These are phyloP conservation scores for Agroathelia rolfsii DNA, from an alignment of 1,284 basidiomycete genomes.

Conservation along the genomic window DNA sequence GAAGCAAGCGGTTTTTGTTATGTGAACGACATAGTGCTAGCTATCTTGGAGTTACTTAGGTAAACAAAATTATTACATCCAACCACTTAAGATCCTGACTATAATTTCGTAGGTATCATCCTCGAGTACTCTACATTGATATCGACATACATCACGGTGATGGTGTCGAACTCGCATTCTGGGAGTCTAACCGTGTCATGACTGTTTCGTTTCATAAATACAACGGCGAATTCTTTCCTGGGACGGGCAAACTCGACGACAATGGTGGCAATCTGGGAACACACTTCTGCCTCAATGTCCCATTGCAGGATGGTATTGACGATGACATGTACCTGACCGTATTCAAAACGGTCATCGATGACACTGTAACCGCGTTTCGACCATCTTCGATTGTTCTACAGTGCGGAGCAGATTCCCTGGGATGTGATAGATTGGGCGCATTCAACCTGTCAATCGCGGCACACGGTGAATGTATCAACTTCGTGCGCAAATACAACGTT, in stretches of 20 bases:
- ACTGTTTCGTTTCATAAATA: conserved; percentile 99
- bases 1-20: conserved; percentile 97
- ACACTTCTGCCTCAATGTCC: conserved; percentile 94
- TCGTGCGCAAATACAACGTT: conserved; percentile 86
- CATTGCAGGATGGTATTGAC: conserved; percentile 93
- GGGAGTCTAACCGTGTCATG: conserved; percentile 94
- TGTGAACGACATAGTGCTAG: conserved; percentile 91
- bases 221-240: conserved; percentile 96
- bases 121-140: conserved; percentile 91
- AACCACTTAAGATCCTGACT: conserved; percentile 2
- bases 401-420: conserved; percentile 95
- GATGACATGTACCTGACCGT: conserved; percentile 93
- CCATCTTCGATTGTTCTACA: conserved; percentile 92
- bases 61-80: conserved; percentile 22
- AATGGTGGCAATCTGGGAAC: conserved; percentile 83
- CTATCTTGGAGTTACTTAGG: conserved; percentile 88
- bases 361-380: conserved; percentile 83
- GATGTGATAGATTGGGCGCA: conserved; percentile 89
- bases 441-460: conserved; percentile 99
- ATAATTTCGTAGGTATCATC: conserved; percentile 54
- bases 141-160: conserved; percentile 98
- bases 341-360: conserved; percentile 95
- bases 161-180: conserved; percentile 96
- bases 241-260: conserved; percentile 89
- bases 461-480: conserved; percentile 96